These are phyloP conservation scores for Fusarium pilosicola DNA, from an alignment of 2,329 filamentous ascomycete species.

Conservation along the genomic window DNA sequence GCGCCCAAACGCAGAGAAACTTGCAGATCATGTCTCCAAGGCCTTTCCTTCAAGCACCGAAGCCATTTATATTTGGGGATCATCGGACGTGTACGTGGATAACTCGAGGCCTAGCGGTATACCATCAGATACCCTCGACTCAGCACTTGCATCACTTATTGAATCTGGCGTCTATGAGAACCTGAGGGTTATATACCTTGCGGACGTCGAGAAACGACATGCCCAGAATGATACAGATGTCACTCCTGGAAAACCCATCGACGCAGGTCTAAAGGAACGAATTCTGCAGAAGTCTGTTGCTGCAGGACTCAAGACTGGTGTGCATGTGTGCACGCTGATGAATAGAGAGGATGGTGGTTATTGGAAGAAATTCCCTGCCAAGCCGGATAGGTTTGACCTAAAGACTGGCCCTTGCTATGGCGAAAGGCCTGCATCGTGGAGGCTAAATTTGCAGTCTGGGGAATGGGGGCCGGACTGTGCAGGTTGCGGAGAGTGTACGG, in stretches of 20 bases:
- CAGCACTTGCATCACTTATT: slow-evolving; percentile 7
- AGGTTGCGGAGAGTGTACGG: slow-evolving; percentile 23
- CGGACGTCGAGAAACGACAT: slow-evolving; percentile 3
- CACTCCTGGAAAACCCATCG: rapidly evolving
- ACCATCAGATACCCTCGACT: not conserved
- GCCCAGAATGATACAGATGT: rapidly evolving
- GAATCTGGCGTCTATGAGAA: not conserved
- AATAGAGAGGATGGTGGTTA: slow-evolving; percentile 17
- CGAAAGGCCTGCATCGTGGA: slow-evolving; percentile 22
- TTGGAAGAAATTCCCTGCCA: slow-evolving; percentile 26
- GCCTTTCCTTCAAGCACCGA: no score
- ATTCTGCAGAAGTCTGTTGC: slow-evolving; percentile 10
- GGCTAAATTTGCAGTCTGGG: slow-evolving; percentile 2
- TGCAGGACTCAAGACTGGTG: slow-evolving; percentile 6
- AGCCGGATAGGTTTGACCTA: slow-evolving; percentile 24
- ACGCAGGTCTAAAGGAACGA: not conserved
- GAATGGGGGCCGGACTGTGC: slow-evolving; percentile 24
- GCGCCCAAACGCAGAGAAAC: not conserved
- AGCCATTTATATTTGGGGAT: slow-evolving; percentile 15
- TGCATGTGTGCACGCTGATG: slow-evolving; percentile 22
- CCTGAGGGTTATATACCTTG: slow-evolving; percentile 22
- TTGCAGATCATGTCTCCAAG: slow-evolving; percentile 1
- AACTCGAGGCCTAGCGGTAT: not conserved
- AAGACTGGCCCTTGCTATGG: slow-evolving; percentile 13
- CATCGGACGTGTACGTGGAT: rapidly evolving